Evolutionary conservation across 768 basidiomycete genomes (phyloP), one percentile per base, ranked within the genome.

Genomic region (Lentinula aciculospora): DNA sequence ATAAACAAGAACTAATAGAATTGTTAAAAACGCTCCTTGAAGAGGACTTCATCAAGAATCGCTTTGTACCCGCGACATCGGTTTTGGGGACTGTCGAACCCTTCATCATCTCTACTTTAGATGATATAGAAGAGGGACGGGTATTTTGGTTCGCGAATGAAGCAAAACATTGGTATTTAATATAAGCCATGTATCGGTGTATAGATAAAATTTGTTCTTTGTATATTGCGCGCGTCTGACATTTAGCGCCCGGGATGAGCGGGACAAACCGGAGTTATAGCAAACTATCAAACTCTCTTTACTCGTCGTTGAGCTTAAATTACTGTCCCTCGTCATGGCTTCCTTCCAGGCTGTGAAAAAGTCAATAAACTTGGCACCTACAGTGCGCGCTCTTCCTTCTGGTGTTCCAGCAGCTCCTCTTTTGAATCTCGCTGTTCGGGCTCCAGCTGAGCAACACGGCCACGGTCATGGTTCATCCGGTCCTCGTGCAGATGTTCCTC

Each of bases 311-410:
- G 46, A 44, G 42, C 42, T 44, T 47, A 28, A 45, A 15, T 47
- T 47, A 10, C n/a, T 27, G 46, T 47, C 9, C 27, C 46, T 28
- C 46, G 21, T 42, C 54, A 89, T 89, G 85, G 83, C 86, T 69
- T 75, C 85, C 64, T 76, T 87, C 70, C 81, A 85, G 69, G 84
- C 80, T 76, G 77, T 83, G 66, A 90, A 86, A 86, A 92, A 86
- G 75, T 87, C 88, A 62, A 76, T 92, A 66, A 91, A 84, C 72
- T 76, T 96, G 62, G 72, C 88, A 32, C 91, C 94, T 58, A 92
- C 92, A 32, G 84, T 91, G 62, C 83, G 89, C 67, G 77, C 84
- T 5, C 82, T 91, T 58, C 80, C 94, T 44, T 85, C 81, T 32
- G 95, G 95, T 59, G 79, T 94, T 13, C 95, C 95, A 29, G 70